A percentile compares a stretch with the other conserved stretches of the same genome.
These are phyloP conservation scores for Rhizopogon vulgaris DNA, from an alignment of 768 basidiomycete species.

Conservation along the genomic window DNA sequence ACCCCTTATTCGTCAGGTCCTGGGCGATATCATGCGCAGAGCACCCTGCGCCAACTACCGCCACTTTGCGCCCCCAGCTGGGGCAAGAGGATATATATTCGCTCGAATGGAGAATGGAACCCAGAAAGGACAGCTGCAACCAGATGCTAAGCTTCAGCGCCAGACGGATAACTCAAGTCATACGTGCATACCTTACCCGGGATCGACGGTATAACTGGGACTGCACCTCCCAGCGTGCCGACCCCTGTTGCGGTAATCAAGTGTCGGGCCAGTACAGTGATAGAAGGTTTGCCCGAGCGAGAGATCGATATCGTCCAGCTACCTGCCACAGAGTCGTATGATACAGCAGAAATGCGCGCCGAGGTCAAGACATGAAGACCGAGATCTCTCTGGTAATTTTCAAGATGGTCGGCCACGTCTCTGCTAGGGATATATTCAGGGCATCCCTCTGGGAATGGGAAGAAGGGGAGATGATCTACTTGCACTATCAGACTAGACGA, in stretches of 20 bases:
- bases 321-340: background rate
- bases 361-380: constrained; percentile 4
- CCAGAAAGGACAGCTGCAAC: background rate
- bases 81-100: background rate
- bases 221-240: constrained; percentile 1
- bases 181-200: background rate
- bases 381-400: constrained; percentile 4
- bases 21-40: constrained; percentile 10
- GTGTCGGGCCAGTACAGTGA: background rate
- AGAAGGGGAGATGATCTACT: constrained; percentile 4
- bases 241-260: constrained; percentile 2
- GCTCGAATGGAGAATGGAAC: constrained; percentile 1
- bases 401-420: constrained; percentile 8
- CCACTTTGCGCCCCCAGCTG: background rate
- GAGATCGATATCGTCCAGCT: background rate
- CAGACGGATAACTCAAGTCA: background rate
- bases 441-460: constrained; percentile 2
- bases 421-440: background rate
- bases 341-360: background rate
- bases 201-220: background rate
- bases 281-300: background rate
- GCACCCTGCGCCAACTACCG: constrained; percentile 9
- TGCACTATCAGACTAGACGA: background rate
- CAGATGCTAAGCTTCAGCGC: background rate
- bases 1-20: constrained; percentile 4